Base-by-base conservation (phyloP, 129 eudicot species). In the Saposhnikovia divaricata region DNA sequence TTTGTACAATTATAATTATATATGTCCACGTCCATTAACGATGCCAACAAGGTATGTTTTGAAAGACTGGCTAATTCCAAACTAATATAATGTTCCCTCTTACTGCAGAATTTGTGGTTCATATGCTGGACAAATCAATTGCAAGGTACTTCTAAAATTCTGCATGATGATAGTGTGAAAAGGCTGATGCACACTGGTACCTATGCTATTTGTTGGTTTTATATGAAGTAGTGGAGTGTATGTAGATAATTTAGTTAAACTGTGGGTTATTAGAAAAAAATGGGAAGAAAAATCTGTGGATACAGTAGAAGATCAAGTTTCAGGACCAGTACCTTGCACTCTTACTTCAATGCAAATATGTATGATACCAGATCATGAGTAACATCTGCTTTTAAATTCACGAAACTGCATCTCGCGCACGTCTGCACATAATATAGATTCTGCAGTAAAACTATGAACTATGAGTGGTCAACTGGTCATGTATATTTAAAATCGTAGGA, bases 81-180 rank as follows among this genome's bases (percentile, higher is more conserved):
- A 45, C 61, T 75, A 28, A 46, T 39, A 27, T 4, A 25, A n/a
- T 16, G 34, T 75, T 42, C 3, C 31, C 40, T 46, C 43, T 46
- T 46, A 40, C 69, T 84, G 89, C 93, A 91, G 96, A 80, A 89
- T 91, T 87, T 77, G 93, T 89, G 82, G 93, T 85, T 79, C 93
- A 91, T 84, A 39, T 91, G 71, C 90, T 91, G 72, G 96, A 91
- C 90, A 91, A 91, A 85, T 68, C 80, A 51, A 81, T 91, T 74
- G 96, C 96, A 82, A 91, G 96, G 93, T 91, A 84, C 42, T 27
- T 14, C 77, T 38, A n/a, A 21, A 48, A 55, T 25, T 43, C 42
- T 69, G 43, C 78, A 27, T 75, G 5, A 75, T n/a, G 38, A n/a
- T 39, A 15, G 10, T 71, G 12, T 69, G 47, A 23, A 71, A 39